Evolutionary conservation across 2,329 filamentous ascomycete species (phyloP).

Genomic region (Neoarthrinium moseri): DNA sequence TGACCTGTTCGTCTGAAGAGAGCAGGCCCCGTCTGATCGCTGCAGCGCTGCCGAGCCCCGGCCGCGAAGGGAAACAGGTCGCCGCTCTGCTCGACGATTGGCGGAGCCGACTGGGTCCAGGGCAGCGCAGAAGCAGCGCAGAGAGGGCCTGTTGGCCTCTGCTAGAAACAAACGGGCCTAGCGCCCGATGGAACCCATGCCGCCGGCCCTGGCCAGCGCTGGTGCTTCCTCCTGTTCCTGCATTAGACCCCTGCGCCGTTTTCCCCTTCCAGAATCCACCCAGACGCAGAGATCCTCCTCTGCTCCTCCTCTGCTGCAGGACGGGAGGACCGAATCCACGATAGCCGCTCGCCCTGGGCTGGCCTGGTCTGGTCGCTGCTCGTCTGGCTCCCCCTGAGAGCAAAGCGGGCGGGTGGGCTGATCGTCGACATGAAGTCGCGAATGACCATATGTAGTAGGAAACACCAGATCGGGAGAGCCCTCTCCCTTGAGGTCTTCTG

Average conservation of each 20-base stretch:
- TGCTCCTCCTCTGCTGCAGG: too few relatives aligned
- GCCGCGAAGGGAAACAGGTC: conserved; percentile 5
- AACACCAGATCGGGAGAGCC: too few relatives aligned
- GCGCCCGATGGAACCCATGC: conserved; percentile 8
- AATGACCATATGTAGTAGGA: too few relatives aligned
- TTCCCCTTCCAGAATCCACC: conserved; percentile 1
- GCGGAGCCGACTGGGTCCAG: conserved; percentile 6
- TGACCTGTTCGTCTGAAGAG: conserved; percentile 8
- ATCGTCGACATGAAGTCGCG: too few relatives aligned
- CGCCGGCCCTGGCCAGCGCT: too few relatives aligned
- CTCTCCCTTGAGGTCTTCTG: too few relatives aligned
- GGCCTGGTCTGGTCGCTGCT: too few relatives aligned
- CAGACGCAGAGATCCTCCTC: too few relatives aligned
- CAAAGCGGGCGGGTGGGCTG: too few relatives aligned
- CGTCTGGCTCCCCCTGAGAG: too few relatives aligned
- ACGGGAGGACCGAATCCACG: conserved; percentile 1
- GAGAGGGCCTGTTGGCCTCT: conserved; percentile 2
- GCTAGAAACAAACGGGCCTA: conserved; percentile 9
- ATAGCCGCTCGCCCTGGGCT: too few relatives aligned
- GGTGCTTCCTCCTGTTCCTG: conserved; percentile 20
- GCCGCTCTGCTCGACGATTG: conserved; percentile 1
- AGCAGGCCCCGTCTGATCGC: conserved; percentile 4
- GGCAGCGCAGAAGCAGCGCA: conserved; percentile 8
- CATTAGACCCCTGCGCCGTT: conserved; percentile 16
- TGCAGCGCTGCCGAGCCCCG: not conserved